A percentile compares a stretch with the other conserved stretches of the same genome.
Conservation (phyloP, 2,329 filamentous ascomycete species). For the Alternaria dauci region DNA sequence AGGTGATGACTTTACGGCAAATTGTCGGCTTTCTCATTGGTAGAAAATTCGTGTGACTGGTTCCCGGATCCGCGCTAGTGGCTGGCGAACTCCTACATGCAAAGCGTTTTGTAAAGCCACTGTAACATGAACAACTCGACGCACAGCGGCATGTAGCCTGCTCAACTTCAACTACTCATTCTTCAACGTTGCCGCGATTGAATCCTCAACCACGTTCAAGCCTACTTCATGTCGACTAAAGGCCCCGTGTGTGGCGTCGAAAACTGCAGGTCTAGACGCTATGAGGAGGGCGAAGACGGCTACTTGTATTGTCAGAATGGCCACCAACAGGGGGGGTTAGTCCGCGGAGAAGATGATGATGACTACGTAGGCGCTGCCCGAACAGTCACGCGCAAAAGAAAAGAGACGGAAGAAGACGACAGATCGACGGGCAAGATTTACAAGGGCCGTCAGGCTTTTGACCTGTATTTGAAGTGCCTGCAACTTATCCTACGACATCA, state of each 20-base stretch:
- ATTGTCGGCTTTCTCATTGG: conserved; percentile 31
- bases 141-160: neutral
- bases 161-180: neutral
- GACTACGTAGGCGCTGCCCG: conserved; percentile 70
- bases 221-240: conserved; percentile 23
- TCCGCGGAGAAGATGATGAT: conserved; percentile 62
- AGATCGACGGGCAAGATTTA: conserved; percentile 60
- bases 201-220: neutral
- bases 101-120: neutral
- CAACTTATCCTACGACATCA: conserved; percentile 88
- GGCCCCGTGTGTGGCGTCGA: conserved; percentile 61
- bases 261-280: conserved; percentile 73
- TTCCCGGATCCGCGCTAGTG: conserved; percentile 37
- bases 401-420: conserved; percentile 58
- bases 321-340: conserved; percentile 64
- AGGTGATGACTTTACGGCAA: conserved; percentile 47
- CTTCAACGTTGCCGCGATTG: neutral
- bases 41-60: conserved; percentile 29
- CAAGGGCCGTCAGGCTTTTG: conserved; percentile 72
- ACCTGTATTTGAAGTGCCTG: conserved; percentile 82
- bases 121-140: neutral
- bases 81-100: conserved; percentile 20
- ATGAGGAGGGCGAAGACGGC: conserved; percentile 75
- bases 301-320: conserved; percentile 81
- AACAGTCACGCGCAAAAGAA: conserved; percentile 66